A percentile compares a stretch with the other conserved stretches of the same genome.
Evolutionary conservation across 345 rosid species (phyloP).

Genomic region (Populus alba): DNA sequence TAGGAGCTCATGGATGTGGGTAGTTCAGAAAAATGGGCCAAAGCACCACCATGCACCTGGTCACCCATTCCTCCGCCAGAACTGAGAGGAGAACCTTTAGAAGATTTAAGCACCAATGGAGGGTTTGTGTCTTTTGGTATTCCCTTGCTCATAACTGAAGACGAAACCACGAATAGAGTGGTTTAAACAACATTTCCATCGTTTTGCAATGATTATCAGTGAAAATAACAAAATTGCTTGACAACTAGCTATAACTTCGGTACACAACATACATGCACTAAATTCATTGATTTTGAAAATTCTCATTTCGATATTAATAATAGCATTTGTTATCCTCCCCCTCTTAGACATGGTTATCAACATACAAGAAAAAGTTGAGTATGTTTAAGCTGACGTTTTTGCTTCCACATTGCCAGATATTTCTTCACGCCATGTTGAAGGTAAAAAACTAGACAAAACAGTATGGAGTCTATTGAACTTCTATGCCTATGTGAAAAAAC

Average conservation of each 20-base stretch:
- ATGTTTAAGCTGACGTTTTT: conserved; percentile 4
- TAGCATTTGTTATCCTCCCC: not conserved
- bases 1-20: conserved; percentile 82
- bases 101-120: conserved; percentile 76
- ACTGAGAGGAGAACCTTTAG: conserved; percentile 71
- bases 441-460: conserved; percentile 65
- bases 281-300: not conserved
- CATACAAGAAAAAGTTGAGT: conserved; percentile 2
- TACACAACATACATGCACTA: not conserved
- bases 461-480: conserved; percentile 83
- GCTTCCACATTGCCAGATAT: conserved; percentile 47
- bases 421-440: conserved; percentile 56
- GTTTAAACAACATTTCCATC: not conserved
- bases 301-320: not conserved
- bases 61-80: conserved; percentile 86
- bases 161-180: not conserved
- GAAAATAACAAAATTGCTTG: not conserved
- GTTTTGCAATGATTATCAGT: not conserved
- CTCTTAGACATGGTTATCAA: not conserved
- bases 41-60: conserved; percentile 81
- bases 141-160: conserved; percentile 11
- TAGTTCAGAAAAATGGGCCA: conserved; percentile 60
- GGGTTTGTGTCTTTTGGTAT: conserved; percentile 87
- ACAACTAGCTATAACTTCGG: not conserved
- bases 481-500: conserved; percentile 69